Evolutionary conservation across 768 basidiomycete genomes (phyloP), one percentile per base, ranked within the genome.

Genomic region (Lentinula edodes): DNA sequence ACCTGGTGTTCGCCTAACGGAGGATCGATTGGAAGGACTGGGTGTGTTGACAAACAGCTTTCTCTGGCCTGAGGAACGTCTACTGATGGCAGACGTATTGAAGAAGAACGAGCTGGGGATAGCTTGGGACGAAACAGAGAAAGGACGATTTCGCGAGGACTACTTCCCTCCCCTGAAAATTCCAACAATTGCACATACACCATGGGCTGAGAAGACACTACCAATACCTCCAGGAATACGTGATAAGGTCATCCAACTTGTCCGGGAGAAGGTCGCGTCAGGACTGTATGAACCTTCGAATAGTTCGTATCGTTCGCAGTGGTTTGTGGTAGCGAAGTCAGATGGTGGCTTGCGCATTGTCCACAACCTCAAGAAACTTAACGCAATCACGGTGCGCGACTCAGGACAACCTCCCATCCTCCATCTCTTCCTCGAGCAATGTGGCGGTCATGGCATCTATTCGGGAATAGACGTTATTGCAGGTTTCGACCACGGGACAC

Each of bases 271-370:
- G 61, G 70, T 79, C 9, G 68, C 62, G 0, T 66, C 76, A 0
- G 76, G 80, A 0, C 72, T 78, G 0, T 80, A 79, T 56, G 73
- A 82, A 64, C 73, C 69, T 0, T 76, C 72, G 0, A 71, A 77
- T 39, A 71, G 71, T 0, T 76, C 76, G 0, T 82, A 82, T 34
- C 66, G 74, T 0, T 75, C 74, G 0, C 58, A 70, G 28, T 28
- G 28, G 28, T 28, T 28, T 28, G 28, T 28, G 28, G 28, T 28
- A 28, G 28, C 28, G 28, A 56, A 56, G 38, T 15, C 13, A n/a
- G 36, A 43, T 43, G 54, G 54, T 6, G 23, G 23, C 6, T 7
- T 56, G 6, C 38, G 54, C 9, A 39, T 41, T 2, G 54, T 56
- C 8, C 54, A 56, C 23, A 28, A 56, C 38, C 36, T 56, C 12